phyloP scores from a whole-genome alignment of 108 stramenopile species.

The Skeletonema marinoi region DNA sequence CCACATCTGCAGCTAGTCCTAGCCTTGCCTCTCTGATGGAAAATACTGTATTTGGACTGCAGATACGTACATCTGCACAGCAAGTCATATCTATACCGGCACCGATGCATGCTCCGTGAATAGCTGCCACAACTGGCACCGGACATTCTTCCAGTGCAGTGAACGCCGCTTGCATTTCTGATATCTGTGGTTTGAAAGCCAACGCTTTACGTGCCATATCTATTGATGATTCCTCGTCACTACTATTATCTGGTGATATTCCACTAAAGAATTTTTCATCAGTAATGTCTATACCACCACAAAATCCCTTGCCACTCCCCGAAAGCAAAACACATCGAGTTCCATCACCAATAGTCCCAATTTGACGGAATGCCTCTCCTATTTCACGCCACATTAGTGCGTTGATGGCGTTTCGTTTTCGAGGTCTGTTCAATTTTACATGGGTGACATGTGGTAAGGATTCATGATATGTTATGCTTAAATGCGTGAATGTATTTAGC shows the following conservation, averaged over 20 bases:
- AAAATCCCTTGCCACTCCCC: conserved; percentile 72
- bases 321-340: conserved; percentile 66
- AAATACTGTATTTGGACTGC: conserved; percentile 56
- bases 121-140: conserved; percentile 77
- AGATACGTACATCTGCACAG: conserved; percentile 72
- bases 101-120: conserved; percentile 79
- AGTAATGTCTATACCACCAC: conserved; percentile 71
- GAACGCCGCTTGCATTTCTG: conserved; percentile 76
- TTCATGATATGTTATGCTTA: conserved; percentile 26
- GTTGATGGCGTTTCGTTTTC: conserved; percentile 76
- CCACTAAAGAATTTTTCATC: conserved; percentile 58
- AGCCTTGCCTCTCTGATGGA: conserved; percentile 69
- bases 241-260: conserved; percentile 1
- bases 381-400: conserved; percentile 79
- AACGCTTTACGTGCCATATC: conserved; percentile 69
- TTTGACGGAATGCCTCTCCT: conserved; percentile 55
- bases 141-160: conserved; percentile 76
- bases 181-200: conserved; percentile 66
- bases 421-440: conserved; percentile 57
- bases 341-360: conserved; percentile 57
- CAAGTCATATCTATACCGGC: conserved; percentile 74
- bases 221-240: conserved; percentile 5
- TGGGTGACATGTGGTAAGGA: conserved; percentile 51
- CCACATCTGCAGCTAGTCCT: conserved; percentile 82
- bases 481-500: conserved; percentile 23